Evolutionary conservation across 192 early-diverging fungal genomes (phyloP).

Genomic region (Backusella tarrabulga): DNA sequence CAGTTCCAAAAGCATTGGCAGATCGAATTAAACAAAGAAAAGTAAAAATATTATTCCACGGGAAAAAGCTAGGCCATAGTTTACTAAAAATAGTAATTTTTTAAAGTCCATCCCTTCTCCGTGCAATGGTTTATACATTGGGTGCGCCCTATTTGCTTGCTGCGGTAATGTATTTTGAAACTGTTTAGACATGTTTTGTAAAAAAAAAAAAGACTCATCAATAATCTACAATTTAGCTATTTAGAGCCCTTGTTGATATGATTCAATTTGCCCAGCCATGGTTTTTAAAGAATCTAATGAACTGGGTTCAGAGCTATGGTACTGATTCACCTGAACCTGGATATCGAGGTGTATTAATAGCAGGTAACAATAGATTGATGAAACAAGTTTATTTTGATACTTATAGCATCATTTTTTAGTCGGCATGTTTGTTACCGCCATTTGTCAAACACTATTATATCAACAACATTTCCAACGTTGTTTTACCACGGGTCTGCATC

Average conservation of each 20-base stretch:
- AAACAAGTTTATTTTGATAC: background rate
- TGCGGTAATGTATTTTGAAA: constrained; percentile 35
- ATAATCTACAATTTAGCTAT: constrained; percentile 34
- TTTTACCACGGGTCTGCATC: constrained; percentile 67
- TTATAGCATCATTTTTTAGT: constrained; percentile 10
- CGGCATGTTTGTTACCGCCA: constrained; percentile 70
- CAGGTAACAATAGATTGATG: constrained; percentile 34
- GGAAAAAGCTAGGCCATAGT: background rate
- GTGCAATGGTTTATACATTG: constrained; percentile 54
- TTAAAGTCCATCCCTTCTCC: constrained; percentile 66
- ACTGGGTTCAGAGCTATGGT: constrained; percentile 55
- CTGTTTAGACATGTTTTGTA: background rate
- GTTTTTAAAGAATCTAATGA: constrained; percentile 68
- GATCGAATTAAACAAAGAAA: constrained; percentile 53
- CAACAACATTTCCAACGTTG: constrained; percentile 89
- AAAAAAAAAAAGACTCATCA: background rate
- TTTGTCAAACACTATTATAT: constrained; percentile 74
- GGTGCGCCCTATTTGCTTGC: constrained; percentile 66
- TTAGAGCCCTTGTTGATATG: constrained; percentile 74
- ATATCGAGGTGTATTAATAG: constrained; percentile 76
- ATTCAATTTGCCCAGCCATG: constrained; percentile 75
- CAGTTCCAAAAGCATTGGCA: constrained; percentile 70
- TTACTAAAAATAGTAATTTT: background rate
- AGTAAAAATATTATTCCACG: constrained; percentile 17
- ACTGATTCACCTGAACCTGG: constrained; percentile 55